Evolutionary conservation across 2,329 filamentous ascomycete species (phyloP).

Genomic region (Ophiostoma quercus): DNA sequence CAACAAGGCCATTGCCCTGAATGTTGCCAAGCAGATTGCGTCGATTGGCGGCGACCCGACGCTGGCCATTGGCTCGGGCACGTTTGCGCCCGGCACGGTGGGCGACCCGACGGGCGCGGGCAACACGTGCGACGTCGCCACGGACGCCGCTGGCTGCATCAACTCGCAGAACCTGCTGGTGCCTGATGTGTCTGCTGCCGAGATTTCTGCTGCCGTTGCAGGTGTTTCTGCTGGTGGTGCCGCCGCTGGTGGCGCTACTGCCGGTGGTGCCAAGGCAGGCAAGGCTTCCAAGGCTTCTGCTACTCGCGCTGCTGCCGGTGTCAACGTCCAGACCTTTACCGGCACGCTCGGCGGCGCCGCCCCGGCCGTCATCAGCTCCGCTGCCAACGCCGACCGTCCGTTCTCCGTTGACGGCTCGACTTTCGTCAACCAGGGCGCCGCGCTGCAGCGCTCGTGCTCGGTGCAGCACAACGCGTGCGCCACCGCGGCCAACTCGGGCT

Average conservation of each 20-base stretch:
- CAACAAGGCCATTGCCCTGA: slow-evolving; percentile 58
- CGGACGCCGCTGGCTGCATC: slow-evolving; percentile 52
- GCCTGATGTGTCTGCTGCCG: slow-evolving; percentile 47
- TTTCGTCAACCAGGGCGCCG: slow-evolving; percentile 46
- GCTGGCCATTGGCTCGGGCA: slow-evolving; percentile 55
- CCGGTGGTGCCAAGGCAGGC: neutral
- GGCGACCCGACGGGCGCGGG: slow-evolving; percentile 41
- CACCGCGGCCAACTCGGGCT: slow-evolving; percentile 44
- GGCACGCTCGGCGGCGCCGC: slow-evolving; percentile 40
- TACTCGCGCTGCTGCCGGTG: neutral
- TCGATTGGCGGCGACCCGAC: slow-evolving; percentile 58
- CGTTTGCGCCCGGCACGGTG: slow-evolving; percentile 54
- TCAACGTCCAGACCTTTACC: slow-evolving; percentile 45
- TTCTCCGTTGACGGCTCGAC: slow-evolving; percentile 52
- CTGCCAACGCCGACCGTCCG: slow-evolving; percentile 36
- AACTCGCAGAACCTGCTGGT: slow-evolving; percentile 51
- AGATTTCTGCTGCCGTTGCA: slow-evolving; percentile 49
- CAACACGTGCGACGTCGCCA: slow-evolving; percentile 49
- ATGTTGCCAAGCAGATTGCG: slow-evolving; percentile 55
- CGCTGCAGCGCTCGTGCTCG: slow-evolving; percentile 45
- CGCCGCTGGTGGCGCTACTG: slow-evolving; percentile 8
- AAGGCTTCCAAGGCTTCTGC: neutral
- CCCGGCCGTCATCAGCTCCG: slow-evolving; percentile 40
- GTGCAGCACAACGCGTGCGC: slow-evolving; percentile 49
- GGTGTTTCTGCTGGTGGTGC: slow-evolving; percentile 24